Percentiles rank a stretch among this genome's conserved stretches.
These are phyloP conservation scores for Suillus cothurnatus DNA, from an alignment of 768 basidiomycete species.

Conservation along the genomic window DNA sequence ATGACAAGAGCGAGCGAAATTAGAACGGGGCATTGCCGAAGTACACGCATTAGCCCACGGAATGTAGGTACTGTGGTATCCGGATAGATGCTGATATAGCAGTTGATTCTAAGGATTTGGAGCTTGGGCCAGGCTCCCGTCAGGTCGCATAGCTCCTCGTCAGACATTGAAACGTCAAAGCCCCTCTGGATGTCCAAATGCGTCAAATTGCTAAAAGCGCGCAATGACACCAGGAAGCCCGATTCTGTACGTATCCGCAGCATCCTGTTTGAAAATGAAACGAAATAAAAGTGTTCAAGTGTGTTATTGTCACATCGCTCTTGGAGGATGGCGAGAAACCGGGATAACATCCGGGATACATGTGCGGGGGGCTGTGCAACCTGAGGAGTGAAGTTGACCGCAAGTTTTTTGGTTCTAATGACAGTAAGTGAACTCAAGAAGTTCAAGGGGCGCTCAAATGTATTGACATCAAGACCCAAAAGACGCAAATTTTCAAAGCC, in stretches of 20 bases:
- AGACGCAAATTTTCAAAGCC: background rate
- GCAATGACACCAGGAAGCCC: background rate
- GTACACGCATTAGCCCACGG: background rate
- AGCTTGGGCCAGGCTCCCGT: conserved; percentile 24
- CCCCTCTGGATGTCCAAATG: conserved; percentile 10
- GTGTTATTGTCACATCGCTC: background rate
- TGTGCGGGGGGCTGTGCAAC: too few species aligned
- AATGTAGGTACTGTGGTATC: background rate
- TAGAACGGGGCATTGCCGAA: background rate
- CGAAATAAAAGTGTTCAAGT: background rate
- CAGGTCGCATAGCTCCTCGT: conserved; percentile 17
- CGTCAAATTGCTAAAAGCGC: background rate
- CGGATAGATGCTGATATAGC: conserved; percentile 14
- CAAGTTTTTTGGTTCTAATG: background rate
- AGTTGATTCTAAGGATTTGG: conserved; percentile 21
- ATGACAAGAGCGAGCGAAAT: background rate
- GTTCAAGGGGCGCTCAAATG: too few species aligned
- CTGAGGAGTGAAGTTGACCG: background rate
- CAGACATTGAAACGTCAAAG: conserved; percentile 16
- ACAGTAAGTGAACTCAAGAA: background rate
- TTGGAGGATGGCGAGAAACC: background rate
- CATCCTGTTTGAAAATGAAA: too few species aligned
- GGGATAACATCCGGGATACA: background rate
- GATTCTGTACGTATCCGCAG: accelerated
- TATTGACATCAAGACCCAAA: background rate